phyloP scores from a whole-genome alignment of 148 eudicot species.

The Rhododendron griersonianum region DNA sequence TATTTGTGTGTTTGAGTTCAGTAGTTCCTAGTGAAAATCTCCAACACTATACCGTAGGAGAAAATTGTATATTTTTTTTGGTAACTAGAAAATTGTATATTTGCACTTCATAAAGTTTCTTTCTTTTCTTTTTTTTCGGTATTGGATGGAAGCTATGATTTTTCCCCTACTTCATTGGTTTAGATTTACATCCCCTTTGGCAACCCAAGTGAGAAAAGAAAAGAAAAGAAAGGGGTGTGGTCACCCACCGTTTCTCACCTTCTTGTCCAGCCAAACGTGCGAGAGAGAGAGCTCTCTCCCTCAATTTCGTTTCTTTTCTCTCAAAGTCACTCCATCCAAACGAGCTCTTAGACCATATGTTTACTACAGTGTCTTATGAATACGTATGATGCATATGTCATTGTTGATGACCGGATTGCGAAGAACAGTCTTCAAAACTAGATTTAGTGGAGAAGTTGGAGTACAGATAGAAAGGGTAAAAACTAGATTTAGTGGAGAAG shows the following conservation, averaged over 20 bases:
- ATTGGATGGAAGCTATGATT: background rate
- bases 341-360: background rate
- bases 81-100: background rate
- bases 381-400: background rate
- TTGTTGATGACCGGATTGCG: background rate
- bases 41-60: background rate
- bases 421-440: background rate
- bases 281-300: no score
- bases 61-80: background rate
- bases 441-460: background rate
- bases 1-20: background rate
- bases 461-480: background rate
- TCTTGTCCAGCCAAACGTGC: no score
- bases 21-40: background rate
- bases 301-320: no score
- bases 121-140: background rate
- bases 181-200: no score
- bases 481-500: background rate
- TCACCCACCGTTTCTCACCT: no score
- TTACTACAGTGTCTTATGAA: background rate
- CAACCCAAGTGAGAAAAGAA: no score
- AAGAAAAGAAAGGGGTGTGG: no score
- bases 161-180: background rate
- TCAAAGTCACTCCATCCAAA: no score
- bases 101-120: background rate